phyloP scores from a whole-genome alignment of 768 basidiomycete species.

The Suillus placidus region DNA sequence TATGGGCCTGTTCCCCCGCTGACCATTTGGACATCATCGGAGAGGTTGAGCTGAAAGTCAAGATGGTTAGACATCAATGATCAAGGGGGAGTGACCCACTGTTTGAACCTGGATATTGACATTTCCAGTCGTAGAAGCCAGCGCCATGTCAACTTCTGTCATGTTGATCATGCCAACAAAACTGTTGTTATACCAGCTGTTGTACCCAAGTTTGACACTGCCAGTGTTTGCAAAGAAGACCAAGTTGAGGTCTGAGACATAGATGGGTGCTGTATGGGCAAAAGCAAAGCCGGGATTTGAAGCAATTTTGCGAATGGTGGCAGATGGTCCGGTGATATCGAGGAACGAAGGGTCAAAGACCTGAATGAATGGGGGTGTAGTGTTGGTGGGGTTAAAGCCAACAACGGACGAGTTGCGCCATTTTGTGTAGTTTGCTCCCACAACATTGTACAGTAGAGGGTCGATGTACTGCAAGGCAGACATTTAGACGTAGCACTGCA shows the following conservation, averaged over 20 bases:
- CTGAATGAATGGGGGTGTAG: constrained; percentile 57
- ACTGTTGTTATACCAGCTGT: constrained; percentile 65
- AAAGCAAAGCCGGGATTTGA: constrained; percentile 63
- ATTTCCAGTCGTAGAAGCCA: constrained; percentile 37
- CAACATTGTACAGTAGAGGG: constrained; percentile 49
- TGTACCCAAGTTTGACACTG: constrained; percentile 64
- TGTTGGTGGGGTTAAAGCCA: constrained; percentile 61
- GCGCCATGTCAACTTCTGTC: constrained; percentile 51
- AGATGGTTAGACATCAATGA: constrained; percentile 10
- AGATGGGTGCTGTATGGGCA: constrained; percentile 75
- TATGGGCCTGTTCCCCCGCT: constrained; percentile 72
- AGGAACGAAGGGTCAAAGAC: constrained; percentile 54
- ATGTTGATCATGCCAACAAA: constrained; percentile 64
- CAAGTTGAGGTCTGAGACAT: constrained; percentile 59
- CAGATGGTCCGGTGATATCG: constrained; percentile 53
- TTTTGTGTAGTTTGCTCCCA: constrained; percentile 42
- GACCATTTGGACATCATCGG: constrained; percentile 66
- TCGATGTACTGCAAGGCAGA: constrained; percentile 46
- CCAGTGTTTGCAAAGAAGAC: constrained; percentile 74
- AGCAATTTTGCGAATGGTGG: constrained; percentile 60
- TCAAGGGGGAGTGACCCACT: constrained; percentile 24
- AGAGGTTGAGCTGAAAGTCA: constrained; percentile 52
- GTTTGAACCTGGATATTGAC: constrained; percentile 54
- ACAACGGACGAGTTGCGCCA: constrained; percentile 34
- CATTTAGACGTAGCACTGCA: neutral